phyloP scores from a whole-genome alignment of 768 basidiomycete genomes.

The Leucogyrophana mollusca region DNA sequence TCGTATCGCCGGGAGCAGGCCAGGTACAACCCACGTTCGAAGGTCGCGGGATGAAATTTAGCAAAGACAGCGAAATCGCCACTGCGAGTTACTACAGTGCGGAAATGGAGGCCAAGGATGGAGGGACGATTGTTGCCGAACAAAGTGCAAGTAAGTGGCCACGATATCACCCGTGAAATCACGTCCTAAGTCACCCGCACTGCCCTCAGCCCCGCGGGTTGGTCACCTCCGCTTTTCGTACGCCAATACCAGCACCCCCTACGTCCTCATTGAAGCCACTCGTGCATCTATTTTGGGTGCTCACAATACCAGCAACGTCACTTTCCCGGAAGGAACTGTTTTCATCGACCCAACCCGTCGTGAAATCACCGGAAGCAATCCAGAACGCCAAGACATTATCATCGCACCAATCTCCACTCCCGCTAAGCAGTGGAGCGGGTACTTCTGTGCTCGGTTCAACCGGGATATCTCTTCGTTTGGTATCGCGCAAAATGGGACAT shows the following conservation, averaged over 20 bases:
- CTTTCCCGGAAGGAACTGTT: slow-evolving; percentile 55
- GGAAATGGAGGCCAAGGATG: slow-evolving; percentile 49
- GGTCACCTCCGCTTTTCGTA: slow-evolving; percentile 76
- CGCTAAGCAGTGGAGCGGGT: slow-evolving; percentile 35
- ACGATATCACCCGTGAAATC: neutral
- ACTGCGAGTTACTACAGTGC: slow-evolving; percentile 58
- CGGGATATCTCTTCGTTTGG: slow-evolving; percentile 46
- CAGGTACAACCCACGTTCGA: slow-evolving; percentile 53
- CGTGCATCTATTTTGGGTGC: slow-evolving; percentile 61
- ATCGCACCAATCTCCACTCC: slow-evolving; percentile 54
- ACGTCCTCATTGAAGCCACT: slow-evolving; percentile 66
- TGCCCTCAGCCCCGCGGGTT: slow-evolving; percentile 60
- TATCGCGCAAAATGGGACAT: slow-evolving; percentile 43
- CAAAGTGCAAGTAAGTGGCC: slow-evolving; percentile 57
- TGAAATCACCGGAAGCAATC: slow-evolving; percentile 63
- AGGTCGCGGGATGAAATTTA: slow-evolving; percentile 54
- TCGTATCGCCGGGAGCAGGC: slow-evolving; percentile 57
- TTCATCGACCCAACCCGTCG: slow-evolving; percentile 37
- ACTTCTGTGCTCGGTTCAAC: slow-evolving; percentile 62
- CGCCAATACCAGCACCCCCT: slow-evolving; percentile 41
- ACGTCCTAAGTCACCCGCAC: neutral
- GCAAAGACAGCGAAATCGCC: slow-evolving; percentile 50
- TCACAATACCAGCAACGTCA: slow-evolving; percentile 42
- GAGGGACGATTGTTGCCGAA: slow-evolving; percentile 53
- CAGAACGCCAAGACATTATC: slow-evolving; percentile 71